Base-by-base conservation (phyloP, 2,329 filamentous ascomycete genomes). In the Arthrobotrys sphaeroides region DNA sequence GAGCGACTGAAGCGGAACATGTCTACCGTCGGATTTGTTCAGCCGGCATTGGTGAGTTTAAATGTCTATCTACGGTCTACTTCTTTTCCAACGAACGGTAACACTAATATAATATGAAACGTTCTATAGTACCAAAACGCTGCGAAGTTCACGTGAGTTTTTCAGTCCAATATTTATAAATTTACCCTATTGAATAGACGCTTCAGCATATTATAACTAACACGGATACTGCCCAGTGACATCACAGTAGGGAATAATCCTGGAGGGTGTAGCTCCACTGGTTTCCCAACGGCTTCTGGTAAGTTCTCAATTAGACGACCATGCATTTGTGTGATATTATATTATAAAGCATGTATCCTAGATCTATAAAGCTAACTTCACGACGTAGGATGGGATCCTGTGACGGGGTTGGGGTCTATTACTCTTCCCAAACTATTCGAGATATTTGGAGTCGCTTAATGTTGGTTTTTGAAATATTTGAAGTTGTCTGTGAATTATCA, bases 1-100 rank as follows among this genome's bases (percentile, higher is more conserved):
- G 84, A 84, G 78, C 80, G 85, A 20, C 78, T 86, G 22, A 82
- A 82, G 5, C 81, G 79, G 0, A 83, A 83, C 1, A 87, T 86
- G 80, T 80, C 81, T 3, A 81, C 85, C 0, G 82, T 88, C 9
- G 86, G 86, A 0, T 87, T 87, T 77, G 80, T 87, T 18, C 85
- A 87, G 59, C 85, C 84, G 0, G 83, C 84, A 42, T 78, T 87
- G 1, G 59, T 69, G 43, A 38, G 64, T 38, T 43, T 47, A 22
- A 0, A 76, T 53, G 1, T 36, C 49, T 6, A 45, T 7, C 42
- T 7, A 5, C 12, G 6, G n/a, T n/a, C 20, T n/a, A 16, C 40
- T 12, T 6, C 5, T 45, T 45, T 60, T 20, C 22, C n/a, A 73
- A 31, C 2, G 40, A 38, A 5, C 69, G n/a, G n/a, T 57, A 36